These are phyloP conservation scores for Carex myosuroides DNA, from an alignment of 176 grass and related monocot species.

Conservation along the genomic window DNA sequence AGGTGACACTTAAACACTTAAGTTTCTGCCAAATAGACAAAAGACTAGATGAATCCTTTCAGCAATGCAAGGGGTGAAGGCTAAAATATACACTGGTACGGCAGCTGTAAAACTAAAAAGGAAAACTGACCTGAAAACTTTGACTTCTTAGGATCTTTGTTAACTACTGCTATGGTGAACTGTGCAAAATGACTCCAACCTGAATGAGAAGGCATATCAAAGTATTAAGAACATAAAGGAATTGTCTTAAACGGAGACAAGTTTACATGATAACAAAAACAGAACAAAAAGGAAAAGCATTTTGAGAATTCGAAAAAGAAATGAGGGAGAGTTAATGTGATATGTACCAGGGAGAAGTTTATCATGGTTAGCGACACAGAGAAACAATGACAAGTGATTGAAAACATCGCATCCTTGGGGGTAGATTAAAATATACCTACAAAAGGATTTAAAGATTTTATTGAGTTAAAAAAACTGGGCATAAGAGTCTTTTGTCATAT, in stretches of 20 bases:
- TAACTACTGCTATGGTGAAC: slow-evolving; percentile 99
- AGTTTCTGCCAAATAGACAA: neutral
- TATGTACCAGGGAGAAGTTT: slow-evolving; percentile 84
- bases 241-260: slow-evolving; percentile 22
- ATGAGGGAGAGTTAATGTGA: neutral
- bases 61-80: neutral
- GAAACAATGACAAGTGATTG: slow-evolving; percentile 97
- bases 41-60: neutral
- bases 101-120: neutral
- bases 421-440: slow-evolving; percentile 98
- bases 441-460: slow-evolving; percentile 30
- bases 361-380: slow-evolving; percentile 97
- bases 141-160: slow-evolving; percentile 99
- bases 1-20: neutral
- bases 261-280: slow-evolving; percentile 3
- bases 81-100: neutral
- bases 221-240: neutral
- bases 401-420: slow-evolving; percentile 98
- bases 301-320: neutral
- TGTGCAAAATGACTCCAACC: slow-evolving; percentile 98
- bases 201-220: slow-evolving; percentile 30
- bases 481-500: neutral
- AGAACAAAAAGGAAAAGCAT: neutral
- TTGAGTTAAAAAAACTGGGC: neutral
- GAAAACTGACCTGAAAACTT: slow-evolving; percentile 89